phyloP scores from a whole-genome alignment of 768 basidiomycete species.

The Cystofilobasidium ferigula region DNA sequence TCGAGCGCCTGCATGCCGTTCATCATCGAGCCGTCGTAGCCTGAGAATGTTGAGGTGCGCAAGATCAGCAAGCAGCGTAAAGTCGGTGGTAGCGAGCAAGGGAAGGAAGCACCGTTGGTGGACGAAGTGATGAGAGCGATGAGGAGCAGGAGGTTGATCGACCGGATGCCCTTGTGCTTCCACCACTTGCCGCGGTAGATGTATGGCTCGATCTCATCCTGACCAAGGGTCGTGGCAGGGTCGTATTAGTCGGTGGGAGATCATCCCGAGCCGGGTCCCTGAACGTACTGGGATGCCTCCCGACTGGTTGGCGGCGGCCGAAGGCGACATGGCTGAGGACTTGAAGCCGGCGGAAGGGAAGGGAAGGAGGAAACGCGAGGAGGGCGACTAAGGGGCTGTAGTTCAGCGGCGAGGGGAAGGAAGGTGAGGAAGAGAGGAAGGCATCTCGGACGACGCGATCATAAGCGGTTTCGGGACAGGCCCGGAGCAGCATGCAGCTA shows the following conservation, averaged over 20 bases:
- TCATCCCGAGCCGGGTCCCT: no score
- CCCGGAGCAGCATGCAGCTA: background rate
- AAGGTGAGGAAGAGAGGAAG: background rate
- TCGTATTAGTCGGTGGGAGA: no score
- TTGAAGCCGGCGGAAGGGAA: no score
- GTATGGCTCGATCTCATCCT: background rate
- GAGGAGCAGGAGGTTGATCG: constrained; percentile 31
- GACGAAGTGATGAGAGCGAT: constrained; percentile 37
- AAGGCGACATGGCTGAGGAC: no score
- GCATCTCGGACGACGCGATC: background rate
- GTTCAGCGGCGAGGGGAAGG: background rate
- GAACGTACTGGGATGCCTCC: no score
- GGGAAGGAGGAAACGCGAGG: no score
- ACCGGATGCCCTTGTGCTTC: constrained; percentile 15
- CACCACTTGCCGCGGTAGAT: constrained; percentile 15
- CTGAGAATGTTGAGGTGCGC: no score
- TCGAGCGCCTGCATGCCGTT: constrained; percentile 20
- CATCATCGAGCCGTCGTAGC: constrained; percentile 37
- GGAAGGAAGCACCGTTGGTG: no score
- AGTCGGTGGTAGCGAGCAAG: background rate
- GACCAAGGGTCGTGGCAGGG: no score
- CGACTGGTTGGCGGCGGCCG: no score
- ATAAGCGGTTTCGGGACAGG: no score
- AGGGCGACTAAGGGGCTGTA: background rate
- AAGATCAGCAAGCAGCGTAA: background rate